Evolutionary conservation across 2,329 filamentous ascomycete species (phyloP).

Genomic region (Aspergillus aculeatinus): DNA sequence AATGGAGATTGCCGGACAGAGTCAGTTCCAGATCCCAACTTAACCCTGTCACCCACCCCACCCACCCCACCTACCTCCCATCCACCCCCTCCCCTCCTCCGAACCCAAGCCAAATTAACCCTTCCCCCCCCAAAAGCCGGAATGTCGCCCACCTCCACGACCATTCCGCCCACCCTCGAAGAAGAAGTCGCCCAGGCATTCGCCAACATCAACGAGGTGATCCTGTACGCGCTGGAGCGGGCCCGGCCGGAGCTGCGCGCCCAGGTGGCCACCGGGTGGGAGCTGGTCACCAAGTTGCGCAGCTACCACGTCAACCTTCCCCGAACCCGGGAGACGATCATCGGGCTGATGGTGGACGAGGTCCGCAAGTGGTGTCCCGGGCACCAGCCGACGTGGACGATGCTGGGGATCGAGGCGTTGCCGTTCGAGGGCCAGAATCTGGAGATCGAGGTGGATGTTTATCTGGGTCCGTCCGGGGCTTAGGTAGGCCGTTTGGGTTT

Average conservation of each 20-base stretch:
- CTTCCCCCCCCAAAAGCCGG: neutral
- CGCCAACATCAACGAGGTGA: slow-evolving; percentile 7
- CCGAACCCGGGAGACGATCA: neutral
- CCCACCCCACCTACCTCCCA: neutral
- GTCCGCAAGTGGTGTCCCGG: slow-evolving; percentile 1
- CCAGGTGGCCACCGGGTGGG: neutral
- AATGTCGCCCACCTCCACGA: slow-evolving; percentile 3
- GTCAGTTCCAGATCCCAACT: neutral
- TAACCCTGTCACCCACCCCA: neutral
- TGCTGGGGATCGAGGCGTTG: slow-evolving; percentile 5
- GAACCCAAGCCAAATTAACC: neutral
- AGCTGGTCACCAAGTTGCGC: slow-evolving; percentile 2
- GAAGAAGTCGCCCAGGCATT: slow-evolving; percentile 6
- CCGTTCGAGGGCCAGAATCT: slow-evolving; percentile 8
- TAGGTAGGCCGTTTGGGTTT: too few relatives aligned
- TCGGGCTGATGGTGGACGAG: slow-evolving; percentile 1
- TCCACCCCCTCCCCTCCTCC: too few relatives aligned
- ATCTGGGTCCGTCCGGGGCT: neutral
- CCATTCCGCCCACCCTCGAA: neutral
- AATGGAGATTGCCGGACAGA: slow-evolving; percentile 6
- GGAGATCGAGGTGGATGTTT: slow-evolving; percentile 1
- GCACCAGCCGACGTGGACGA: slow-evolving; percentile 5
- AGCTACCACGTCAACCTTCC: slow-evolving; percentile 2
- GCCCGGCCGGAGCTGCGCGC: neutral
- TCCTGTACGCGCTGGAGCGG: slow-evolving; percentile 2